These are phyloP conservation scores for Diutina siamensis DNA, from an alignment of 1,139 yeast species.

Conservation along the genomic window DNA sequence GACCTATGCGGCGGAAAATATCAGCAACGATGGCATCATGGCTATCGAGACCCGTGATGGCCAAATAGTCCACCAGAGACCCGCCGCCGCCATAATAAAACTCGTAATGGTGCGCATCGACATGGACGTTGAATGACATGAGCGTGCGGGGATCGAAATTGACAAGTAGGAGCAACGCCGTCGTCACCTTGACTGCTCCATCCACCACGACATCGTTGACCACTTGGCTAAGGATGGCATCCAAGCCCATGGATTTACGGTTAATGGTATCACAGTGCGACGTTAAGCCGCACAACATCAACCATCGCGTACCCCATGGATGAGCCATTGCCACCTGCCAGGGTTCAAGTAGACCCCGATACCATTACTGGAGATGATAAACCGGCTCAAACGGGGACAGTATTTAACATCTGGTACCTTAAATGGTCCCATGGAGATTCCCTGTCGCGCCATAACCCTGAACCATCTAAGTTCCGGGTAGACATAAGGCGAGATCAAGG, in stretches of 20 bases:
- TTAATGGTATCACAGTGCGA: too few species aligned
- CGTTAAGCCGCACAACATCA: too few species aligned
- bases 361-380: constrained; percentile 48
- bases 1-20: background rate
- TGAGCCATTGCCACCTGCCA: too few species aligned
- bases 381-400: constrained; percentile 73
- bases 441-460: constrained; percentile 15
- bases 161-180: background rate
- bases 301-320: too few species aligned
- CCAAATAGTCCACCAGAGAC: background rate
- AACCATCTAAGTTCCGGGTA: constrained; percentile 40
- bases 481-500: constrained; percentile 60
- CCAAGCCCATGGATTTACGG: background rate
- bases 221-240: background rate
- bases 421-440: constrained; percentile 75
- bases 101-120: background rate
- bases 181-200: background rate
- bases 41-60: background rate
- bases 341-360: constrained; percentile 65
- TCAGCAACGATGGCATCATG: background rate
- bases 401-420: constrained; percentile 79
- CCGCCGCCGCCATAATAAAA: background rate
- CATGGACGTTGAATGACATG: background rate
- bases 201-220: background rate
- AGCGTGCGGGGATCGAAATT: background rate